These are phyloP conservation scores for Tetraselmis striata DNA, from an alignment of 139 green algal species.

Conservation along the genomic window DNA sequence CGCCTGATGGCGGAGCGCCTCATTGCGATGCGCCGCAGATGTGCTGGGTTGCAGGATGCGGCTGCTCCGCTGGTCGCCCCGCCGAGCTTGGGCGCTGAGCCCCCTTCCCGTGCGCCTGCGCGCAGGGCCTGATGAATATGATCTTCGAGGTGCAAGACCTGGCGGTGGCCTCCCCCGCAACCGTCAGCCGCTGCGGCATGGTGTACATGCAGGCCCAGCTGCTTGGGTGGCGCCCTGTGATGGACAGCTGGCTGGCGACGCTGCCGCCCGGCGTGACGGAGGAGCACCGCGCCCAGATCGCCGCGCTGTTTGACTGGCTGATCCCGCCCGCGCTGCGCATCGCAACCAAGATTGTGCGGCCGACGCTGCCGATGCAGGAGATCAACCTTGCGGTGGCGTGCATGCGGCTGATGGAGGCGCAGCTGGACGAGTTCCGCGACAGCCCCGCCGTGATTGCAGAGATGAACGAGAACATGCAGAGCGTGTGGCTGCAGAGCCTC, in stretches of 20 bases:
- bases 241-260: conserved; percentile 49
- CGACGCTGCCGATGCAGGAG: conserved; percentile 34
- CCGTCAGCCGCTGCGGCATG: conserved; percentile 75
- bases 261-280: conserved; percentile 46
- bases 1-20: too few species aligned
- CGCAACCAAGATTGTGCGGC: conserved; percentile 38
- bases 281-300: conserved; percentile 31
- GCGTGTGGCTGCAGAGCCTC: conserved; percentile 27
- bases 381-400: conserved; percentile 50
- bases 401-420: conserved; percentile 12
- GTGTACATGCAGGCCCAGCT: conserved; percentile 58
- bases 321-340: conserved; percentile 56
- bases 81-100: too few species aligned
- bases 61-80: too few species aligned
- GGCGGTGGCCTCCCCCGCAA: conserved; percentile 67
- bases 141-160: conserved; percentile 79
- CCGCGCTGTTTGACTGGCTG: conserved; percentile 64
- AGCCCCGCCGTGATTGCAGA: background rate
- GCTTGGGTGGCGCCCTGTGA: conserved; percentile 50
- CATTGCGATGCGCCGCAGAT: too few species aligned
- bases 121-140: conserved; percentile 34
- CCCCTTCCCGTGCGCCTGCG: too few species aligned
- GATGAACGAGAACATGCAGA: conserved; percentile 23
- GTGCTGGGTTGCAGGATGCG: too few species aligned
- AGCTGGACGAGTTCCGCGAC: conserved; percentile 20